Percentiles rank a stretch among this genome's conserved stretches.
These are phyloP conservation scores for Didymella sp. DNA, from an alignment of 2,329 filamentous ascomycete genomes.

Conservation along the genomic window DNA sequence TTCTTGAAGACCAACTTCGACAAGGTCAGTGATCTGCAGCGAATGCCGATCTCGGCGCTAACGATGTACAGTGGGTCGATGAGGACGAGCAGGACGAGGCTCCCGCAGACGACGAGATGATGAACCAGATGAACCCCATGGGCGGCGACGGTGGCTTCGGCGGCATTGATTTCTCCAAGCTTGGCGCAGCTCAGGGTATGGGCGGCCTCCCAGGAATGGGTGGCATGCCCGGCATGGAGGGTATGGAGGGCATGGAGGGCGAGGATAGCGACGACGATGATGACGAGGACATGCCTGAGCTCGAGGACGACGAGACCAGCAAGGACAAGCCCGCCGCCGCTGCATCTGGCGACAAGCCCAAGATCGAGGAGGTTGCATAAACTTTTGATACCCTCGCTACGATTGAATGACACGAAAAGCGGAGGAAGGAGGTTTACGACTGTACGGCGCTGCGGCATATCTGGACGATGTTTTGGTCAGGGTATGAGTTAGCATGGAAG, in stretches of 20 bases:
- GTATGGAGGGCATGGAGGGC: slow-evolving; percentile 50
- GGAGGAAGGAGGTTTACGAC: slow-evolving; percentile 13
- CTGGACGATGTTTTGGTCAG: slow-evolving; percentile 1
- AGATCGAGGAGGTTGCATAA: slow-evolving; percentile 57
- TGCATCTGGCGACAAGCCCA: slow-evolving; percentile 46
- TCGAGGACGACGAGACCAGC: slow-evolving; percentile 54
- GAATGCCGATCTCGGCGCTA: slow-evolving; percentile 23
- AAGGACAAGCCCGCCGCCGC: slow-evolving; percentile 38
- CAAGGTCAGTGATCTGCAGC: slow-evolving; percentile 66
- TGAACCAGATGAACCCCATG: slow-evolving; percentile 62
- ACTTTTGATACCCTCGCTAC: slow-evolving; percentile 21
- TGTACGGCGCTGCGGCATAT: slow-evolving; percentile 11
- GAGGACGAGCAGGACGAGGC: slow-evolving; percentile 97
- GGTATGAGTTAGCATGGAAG: slow-evolving; percentile 5
- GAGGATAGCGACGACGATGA: slow-evolving; percentile 65
- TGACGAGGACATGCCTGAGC: slow-evolving; percentile 78
- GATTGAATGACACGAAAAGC: slow-evolving; percentile 20
- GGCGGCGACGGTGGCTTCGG: slow-evolving; percentile 72
- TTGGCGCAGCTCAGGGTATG: slow-evolving; percentile 58
- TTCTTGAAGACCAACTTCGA: slow-evolving; percentile 99
- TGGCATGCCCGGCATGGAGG: slow-evolving; percentile 34
- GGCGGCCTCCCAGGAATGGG: slow-evolving; percentile 42
- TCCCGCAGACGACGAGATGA: slow-evolving; percentile 82
- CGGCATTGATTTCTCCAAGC: slow-evolving; percentile 93
- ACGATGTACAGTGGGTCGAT: slow-evolving; percentile 76